Evolutionary conservation across 805 yeast species (phyloP), one percentile per base, ranked within the genome.

Genomic region (Wickerhamiella brachini): DNA sequence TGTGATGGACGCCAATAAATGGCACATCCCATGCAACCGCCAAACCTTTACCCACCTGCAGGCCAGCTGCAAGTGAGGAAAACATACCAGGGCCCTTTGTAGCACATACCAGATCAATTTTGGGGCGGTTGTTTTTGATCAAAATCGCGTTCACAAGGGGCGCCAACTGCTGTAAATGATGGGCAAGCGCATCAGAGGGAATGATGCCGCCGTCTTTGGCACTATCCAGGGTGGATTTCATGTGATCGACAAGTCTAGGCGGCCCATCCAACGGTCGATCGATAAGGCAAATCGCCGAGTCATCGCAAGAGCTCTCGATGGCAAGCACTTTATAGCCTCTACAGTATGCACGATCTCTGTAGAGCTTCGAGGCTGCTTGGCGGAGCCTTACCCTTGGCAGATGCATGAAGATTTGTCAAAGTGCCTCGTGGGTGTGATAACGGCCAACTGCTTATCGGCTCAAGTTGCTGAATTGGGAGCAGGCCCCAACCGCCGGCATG

Each of bases 11-110:
- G 0, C 97, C 97, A 1, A 93, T 70, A 18, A 86, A 60, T 0
- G 96, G 97, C 6, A 71, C 75, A 13, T 75, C 65, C 83, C 87
- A 83, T 0, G 89, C 97, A 0, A 83, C 68, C 1, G 88, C 70
- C 12, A 93, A 68, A 0, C 97, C 98, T 59, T 86, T 83, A 0
- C 95, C 95, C 42, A 86, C 67, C 60, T 85, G 93, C 22, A 84
- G 70, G 1, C 97, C 94, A 0, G 86, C 82, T 9, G 86, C 75
- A 13, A 93, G 70, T 0, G 95, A 83, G 0, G 97, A 96, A 8
- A 80, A 77, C 96, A 93, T 87, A 0, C 98, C 98, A 0, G 98
- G 98, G 0, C 98, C 98, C 57, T 95, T 70, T 0, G 98, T 93
- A 4, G 83, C 95, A 64, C 95, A 84, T 1, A 93, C 75, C 45